A percentile compares a stretch with the other conserved stretches of the same genome.
phyloP scores from a whole-genome alignment of 768 basidiomycete species.

The Trametes punicea region DNA sequence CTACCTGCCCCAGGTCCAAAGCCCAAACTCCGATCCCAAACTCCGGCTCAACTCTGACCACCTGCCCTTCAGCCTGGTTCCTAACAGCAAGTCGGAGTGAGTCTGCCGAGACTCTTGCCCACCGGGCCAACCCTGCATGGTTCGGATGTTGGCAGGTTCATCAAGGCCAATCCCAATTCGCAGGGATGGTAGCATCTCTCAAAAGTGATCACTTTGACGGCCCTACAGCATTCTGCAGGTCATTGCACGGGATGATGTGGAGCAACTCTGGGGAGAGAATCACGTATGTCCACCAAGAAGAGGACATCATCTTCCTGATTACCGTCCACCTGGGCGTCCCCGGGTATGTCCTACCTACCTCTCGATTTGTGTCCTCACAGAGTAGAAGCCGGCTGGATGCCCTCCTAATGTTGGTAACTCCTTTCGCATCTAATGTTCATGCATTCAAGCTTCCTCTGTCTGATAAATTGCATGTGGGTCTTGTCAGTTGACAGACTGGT shows the following conservation, averaged over 20 bases:
- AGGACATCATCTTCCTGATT: conserved; percentile 67
- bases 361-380: neutral
- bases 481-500: too few species aligned
- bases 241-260: conserved; percentile 57
- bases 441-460: neutral
- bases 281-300: conserved; percentile 54
- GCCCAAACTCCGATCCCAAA: too few species aligned
- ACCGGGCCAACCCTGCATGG: too few species aligned
- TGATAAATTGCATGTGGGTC: too few species aligned
- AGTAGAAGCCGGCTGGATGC: conserved; percentile 57
- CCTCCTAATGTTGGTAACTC: conserved; percentile 62
- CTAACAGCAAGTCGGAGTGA: too few species aligned
- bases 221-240: conserved; percentile 37
- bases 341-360: conserved; percentile 37
- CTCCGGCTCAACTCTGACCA: too few species aligned
- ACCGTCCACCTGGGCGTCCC: conserved; percentile 79
- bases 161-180: conserved; percentile 61
- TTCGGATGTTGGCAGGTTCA: conserved; percentile 66
- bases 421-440: neutral
- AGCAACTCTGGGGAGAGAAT: conserved; percentile 79
- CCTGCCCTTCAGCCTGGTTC: too few species aligned
- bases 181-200: conserved; percentile 53
- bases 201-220: neutral
- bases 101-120: too few species aligned
- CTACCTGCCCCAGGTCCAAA: too few species aligned